Conservation (phyloP, 1,139 yeast genomes). For the Geotrichum cucujoidarum region DNA sequence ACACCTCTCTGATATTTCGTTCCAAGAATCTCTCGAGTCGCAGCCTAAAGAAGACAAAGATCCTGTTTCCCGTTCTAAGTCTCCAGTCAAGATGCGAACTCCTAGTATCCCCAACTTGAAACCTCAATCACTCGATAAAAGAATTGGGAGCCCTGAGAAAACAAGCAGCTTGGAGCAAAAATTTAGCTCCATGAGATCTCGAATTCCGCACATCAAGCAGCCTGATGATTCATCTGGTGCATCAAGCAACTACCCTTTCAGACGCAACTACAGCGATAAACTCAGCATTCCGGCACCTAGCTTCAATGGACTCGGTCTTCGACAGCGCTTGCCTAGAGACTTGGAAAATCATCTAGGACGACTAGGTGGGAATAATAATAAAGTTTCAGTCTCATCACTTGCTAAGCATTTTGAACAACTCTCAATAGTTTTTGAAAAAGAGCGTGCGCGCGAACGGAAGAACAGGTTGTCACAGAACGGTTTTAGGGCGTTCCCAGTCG, state of each 20-base stretch:
- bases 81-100: constrained; percentile 14
- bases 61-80: constrained; percentile 6
- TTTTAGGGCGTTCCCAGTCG: constrained; percentile 70
- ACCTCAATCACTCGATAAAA: constrained; percentile 8
- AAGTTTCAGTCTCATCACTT: constrained; percentile 36
- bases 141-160: constrained; percentile 13
- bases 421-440: constrained; percentile 80
- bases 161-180: constrained; percentile 8
- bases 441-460: constrained; percentile 73
- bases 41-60: constrained; percentile 7
- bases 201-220: constrained; percentile 13
- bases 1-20: constrained; percentile 11
- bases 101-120: constrained; percentile 15
- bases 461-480: constrained; percentile 52
- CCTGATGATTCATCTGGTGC: constrained; percentile 8
- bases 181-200: constrained; percentile 3
- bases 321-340: constrained; percentile 31
- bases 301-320: constrained; percentile 3
- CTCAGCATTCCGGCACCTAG: constrained; percentile 15
- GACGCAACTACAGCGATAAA: constrained; percentile 12
- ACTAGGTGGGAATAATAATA: constrained; percentile 6
- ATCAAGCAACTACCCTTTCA: constrained; percentile 1
- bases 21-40: constrained; percentile 11
- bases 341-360: constrained; percentile 30
- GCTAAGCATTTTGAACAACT: constrained; percentile 68